phyloP scores from a whole-genome alignment of 2,329 filamentous ascomycete species.

The Pyricularia grisea region DNA sequence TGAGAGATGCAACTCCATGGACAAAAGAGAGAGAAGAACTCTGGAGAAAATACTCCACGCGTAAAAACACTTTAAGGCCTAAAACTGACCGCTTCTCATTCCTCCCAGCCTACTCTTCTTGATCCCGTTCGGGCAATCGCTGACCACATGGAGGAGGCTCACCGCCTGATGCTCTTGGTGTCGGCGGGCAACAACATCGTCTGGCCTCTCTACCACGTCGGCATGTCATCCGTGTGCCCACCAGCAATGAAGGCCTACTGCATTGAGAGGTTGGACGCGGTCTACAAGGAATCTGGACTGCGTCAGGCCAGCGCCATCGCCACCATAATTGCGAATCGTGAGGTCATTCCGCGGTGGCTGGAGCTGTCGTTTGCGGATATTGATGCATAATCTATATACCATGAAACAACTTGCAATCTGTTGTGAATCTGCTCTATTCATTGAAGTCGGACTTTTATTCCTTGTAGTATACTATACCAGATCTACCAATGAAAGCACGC shows the following conservation, averaged over 20 bases:
- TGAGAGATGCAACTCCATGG: too few relatives aligned
- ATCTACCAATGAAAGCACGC: too few relatives aligned
- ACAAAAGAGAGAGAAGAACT: too few relatives aligned
- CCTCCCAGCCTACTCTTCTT: slow-evolving; percentile 24
- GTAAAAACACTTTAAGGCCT: background rate
- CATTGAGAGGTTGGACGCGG: slow-evolving; percentile 31
- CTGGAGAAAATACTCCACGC: background rate
- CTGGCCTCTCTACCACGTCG: slow-evolving; percentile 40
- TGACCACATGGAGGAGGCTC: slow-evolving; percentile 25
- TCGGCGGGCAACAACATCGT: slow-evolving; percentile 38
- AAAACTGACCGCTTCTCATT: background rate
- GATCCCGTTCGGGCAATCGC: slow-evolving; percentile 26
- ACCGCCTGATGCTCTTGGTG: slow-evolving; percentile 37
- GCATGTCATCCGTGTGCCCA: slow-evolving; percentile 35
- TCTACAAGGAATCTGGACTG: slow-evolving; percentile 35
- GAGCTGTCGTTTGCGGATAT: background rate
- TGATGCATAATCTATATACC: background rate
- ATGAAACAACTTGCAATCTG: background rate
- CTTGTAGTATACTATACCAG: background rate
- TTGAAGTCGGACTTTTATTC: background rate
- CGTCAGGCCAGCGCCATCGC: slow-evolving; percentile 34
- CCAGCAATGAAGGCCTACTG: slow-evolving; percentile 31
- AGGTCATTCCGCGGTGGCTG: slow-evolving; percentile 13
- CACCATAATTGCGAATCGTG: slow-evolving; percentile 28
- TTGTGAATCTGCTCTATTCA: background rate